These are phyloP conservation scores for Basidiobolus meristosporus DNA, from an alignment of 371 early-diverging fungal genomes.

Conservation along the genomic window DNA sequence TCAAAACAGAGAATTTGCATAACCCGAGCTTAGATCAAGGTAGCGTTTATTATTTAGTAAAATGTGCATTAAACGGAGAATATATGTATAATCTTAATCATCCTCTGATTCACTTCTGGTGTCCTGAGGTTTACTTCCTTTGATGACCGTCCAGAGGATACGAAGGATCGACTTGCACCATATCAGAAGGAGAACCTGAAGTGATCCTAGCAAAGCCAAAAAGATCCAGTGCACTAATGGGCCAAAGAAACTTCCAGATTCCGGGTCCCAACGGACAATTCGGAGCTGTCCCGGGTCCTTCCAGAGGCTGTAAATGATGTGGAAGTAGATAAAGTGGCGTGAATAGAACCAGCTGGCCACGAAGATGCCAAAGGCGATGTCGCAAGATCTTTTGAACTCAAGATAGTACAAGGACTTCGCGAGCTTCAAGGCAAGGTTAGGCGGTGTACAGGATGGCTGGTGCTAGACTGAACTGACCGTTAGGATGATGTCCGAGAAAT, in stretches of 20 bases:
- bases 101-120: neutral
- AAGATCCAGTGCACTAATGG: slow-evolving; percentile 25
- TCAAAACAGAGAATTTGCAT: too few species aligned
- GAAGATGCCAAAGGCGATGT: slow-evolving; percentile 53
- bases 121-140: neutral
- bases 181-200: slow-evolving; percentile 47
- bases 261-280: slow-evolving; percentile 38
- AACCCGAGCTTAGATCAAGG: too few species aligned
- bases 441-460: neutral
- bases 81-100: neutral
- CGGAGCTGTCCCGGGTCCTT: slow-evolving; percentile 21
- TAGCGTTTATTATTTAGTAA: too few species aligned
- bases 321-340: slow-evolving; percentile 38
- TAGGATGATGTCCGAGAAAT: slow-evolving; percentile 62
- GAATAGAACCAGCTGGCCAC: slow-evolving; percentile 62
- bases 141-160: slow-evolving; percentile 9
- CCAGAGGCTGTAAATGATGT: slow-evolving; percentile 28
- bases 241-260: slow-evolving; percentile 32
- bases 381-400: slow-evolving; percentile 28
- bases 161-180: slow-evolving; percentile 59
- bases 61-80: too few species aligned
- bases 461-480: slow-evolving; percentile 15
- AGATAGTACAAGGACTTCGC: slow-evolving; percentile 64
- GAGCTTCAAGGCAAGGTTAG: slow-evolving; percentile 6
- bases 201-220: slow-evolving; percentile 23